Evolutionary conservation across 345 rosid genomes (phyloP), one percentile per base, ranked within the genome.

Genomic region (Triadica sebifera): DNA sequence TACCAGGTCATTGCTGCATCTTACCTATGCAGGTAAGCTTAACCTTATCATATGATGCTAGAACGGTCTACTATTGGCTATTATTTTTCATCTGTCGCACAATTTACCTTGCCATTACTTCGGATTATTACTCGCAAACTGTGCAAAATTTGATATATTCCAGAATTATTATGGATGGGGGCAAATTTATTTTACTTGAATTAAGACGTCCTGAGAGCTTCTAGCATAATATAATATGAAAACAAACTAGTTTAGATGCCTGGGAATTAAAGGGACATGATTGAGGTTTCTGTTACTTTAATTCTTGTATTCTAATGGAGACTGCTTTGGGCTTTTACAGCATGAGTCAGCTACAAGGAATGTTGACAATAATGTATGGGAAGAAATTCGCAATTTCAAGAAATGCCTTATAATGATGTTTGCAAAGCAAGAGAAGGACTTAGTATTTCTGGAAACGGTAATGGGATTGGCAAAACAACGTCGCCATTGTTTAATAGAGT

Each of bases 371-470:
- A 84, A 83, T 72, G 89, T 88, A 59, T 90, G 97, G 99, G 94
- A 88, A 16, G 96, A 95, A 86, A 90, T 95, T 49, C 93, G 94
- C 5, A 93, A 93, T 65, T 93, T 90, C 85, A 89, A 95, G 80
- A 95, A 93, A 82, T 93, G 99, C 82, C 90, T 95, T 39, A 89
- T 91, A 63, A 89, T 86, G 94, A 87, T 95, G 98, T 91, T 87
- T 80, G 91, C 88, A 4, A 87, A 90, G 86, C 90, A 91, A 79
- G 97, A 89, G 49, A 95, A 90, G 81, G 96, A 91, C 6, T 71
- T 88, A 17, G 84, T 94, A 67, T 95, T 95, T 81, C 89, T 95
- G 52, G 97, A 93, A 81, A 93, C 99, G 0, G 98, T 95, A 67
- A 87, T 91, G 84, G 88, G 89, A 8, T 84, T 95, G 83, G 85